These are phyloP conservation scores for Aspergillus spinulosporus DNA, from an alignment of 2,329 filamentous ascomycete species.

Conservation along the genomic window DNA sequence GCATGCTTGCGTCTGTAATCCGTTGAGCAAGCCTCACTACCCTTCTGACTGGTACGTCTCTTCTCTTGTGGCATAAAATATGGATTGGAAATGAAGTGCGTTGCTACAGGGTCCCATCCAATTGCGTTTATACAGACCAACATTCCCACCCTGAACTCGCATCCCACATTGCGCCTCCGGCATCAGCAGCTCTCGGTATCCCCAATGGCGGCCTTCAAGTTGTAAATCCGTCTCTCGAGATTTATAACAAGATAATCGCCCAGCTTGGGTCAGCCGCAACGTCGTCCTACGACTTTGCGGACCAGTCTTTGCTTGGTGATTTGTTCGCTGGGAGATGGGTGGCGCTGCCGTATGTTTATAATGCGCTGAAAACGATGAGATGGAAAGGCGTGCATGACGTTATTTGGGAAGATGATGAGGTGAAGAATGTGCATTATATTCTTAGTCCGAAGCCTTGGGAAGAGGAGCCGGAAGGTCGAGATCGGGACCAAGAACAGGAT, in stretches of 20 bases:
- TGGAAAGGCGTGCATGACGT: slow-evolving; percentile 2
- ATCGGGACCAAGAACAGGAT: neutral
- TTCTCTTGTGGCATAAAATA: no score
- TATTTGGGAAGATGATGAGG: neutral
- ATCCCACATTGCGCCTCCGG: slow-evolving; percentile 46
- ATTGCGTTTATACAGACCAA: slow-evolving; percentile 63
- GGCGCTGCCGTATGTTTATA: neutral
- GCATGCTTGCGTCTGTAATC: slow-evolving; percentile 25
- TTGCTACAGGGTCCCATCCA: slow-evolving; percentile 47
- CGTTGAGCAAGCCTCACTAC: slow-evolving; percentile 21
- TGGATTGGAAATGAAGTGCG: no score
- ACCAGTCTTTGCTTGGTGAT: slow-evolving; percentile 10
- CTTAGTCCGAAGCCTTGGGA: slow-evolving; percentile 3
- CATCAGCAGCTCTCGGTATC: slow-evolving; percentile 56
- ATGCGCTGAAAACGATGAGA: slow-evolving; percentile 1
- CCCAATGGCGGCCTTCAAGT: slow-evolving; percentile 64
- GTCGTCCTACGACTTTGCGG: slow-evolving; percentile 8
- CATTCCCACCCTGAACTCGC: slow-evolving; percentile 39
- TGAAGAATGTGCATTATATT: slow-evolving; percentile 4
- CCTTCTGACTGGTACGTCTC: slow-evolving; percentile 40
- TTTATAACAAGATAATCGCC: slow-evolving; percentile 55
- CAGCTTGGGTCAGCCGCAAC: slow-evolving; percentile 38
- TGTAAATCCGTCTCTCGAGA: slow-evolving; percentile 56
- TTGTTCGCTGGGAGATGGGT: slow-evolving; percentile 6
- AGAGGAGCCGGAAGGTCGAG: neutral